phyloP scores from a whole-genome alignment of 495 filamentous ascomycete genomes.

The Talaromyces adpressus region DNA sequence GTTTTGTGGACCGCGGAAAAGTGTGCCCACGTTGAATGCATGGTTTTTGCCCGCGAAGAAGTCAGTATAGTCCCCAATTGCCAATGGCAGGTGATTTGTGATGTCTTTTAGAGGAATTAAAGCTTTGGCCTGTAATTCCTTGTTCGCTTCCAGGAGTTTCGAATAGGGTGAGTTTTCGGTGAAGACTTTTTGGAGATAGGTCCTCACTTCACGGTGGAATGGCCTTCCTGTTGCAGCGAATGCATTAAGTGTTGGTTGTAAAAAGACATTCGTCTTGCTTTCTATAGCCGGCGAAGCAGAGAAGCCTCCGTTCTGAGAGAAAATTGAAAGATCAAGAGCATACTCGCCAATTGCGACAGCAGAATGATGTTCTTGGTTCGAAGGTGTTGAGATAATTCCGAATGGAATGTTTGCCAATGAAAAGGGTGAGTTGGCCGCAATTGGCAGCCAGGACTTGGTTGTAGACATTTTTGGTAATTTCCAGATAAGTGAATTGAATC shows the following conservation, averaged over 20 bases:
- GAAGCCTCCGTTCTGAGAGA: constrained; percentile 55
- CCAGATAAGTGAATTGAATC: neutral
- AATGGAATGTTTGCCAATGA: constrained; percentile 89
- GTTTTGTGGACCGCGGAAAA: constrained; percentile 76
- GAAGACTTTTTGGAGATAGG: constrained; percentile 68
- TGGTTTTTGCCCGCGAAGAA: constrained; percentile 94
- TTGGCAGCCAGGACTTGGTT: constrained; percentile 51
- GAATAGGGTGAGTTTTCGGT: constrained; percentile 49
- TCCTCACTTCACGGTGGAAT: constrained; percentile 66
- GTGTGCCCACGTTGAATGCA: constrained; percentile 66
- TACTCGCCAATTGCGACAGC: constrained; percentile 73
- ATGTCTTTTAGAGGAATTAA: constrained; percentile 52
- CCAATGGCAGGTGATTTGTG: constrained; percentile 75
- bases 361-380: constrained; percentile 45
- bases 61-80: constrained; percentile 89
- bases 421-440: constrained; percentile 62
- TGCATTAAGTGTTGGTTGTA: constrained; percentile 64
- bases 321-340: constrained; percentile 66
- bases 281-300: constrained; percentile 46
- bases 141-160: constrained; percentile 51
- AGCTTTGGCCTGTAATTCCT: constrained; percentile 38
- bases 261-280: constrained; percentile 54
- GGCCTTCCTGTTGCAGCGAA: constrained; percentile 73
- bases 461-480: neutral
- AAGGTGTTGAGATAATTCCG: constrained; percentile 67